Base-by-base conservation (phyloP, 345 rosid genomes). In the Toxicodendron radicans region DNA sequence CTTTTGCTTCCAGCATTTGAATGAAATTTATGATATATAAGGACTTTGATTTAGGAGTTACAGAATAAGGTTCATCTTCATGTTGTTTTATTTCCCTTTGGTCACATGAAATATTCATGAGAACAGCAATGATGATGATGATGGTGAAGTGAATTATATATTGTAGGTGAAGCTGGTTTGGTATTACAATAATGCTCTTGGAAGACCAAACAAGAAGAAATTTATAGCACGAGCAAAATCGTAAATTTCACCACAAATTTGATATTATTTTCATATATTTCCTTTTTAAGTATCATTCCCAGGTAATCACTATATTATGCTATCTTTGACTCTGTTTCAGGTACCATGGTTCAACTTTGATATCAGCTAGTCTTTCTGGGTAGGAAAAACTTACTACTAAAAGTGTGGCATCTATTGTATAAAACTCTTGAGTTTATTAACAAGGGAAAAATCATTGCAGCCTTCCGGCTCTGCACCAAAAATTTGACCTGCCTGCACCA, bases 301-400 rank as follows among this genome's bases (percentile, higher is more conserved):
- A 59, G 69, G 45, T 73, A n/a, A 35, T 75, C 33, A 77, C 68
- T n/a, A 1, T 38, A 0, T 38, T 38, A 60, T 64, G 20, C n/a
- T 64, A 32, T 14, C 17, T 77, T 61, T 79, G 60, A 69, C 73
- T 21, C 75, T 54, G 35, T 73, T 65, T 64, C 81, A 93, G 99
- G 76, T 93, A 90, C 82, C 99, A 93, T 73, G 99, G 99, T 72
- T 95, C 98, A 70, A 91, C 97, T 79, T 77, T 91, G 67, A 88
- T 91, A 81, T 1, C 99, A 79, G 99, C 98, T 77, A 95, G 97
- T 82, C 95, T 95, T 74, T 83, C 99, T n/a, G 99, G 99, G 99
- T 93, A 85, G 30, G 53, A 64, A 64, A 65, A 61, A 59, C 24
- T 21, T 63, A 16, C 38, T 23, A 58, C 41, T 43, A 60, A 63